Evolutionary conservation across 495 filamentous ascomycete species (phyloP).

Genomic region (Aspergillus campestris): DNA sequence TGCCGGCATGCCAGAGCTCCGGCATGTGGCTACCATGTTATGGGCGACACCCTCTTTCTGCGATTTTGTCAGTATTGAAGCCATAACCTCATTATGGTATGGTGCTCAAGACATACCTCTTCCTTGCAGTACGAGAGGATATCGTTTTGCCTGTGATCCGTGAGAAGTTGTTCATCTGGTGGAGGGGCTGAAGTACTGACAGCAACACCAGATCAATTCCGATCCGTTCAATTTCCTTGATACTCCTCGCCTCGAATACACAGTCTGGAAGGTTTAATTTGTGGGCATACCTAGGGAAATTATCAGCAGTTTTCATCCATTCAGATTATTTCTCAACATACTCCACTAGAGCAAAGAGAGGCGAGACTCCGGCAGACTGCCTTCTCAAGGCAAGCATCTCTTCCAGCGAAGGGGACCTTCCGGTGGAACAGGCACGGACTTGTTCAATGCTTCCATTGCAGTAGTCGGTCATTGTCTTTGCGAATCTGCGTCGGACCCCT

Average conservation of each 20-base stretch:
- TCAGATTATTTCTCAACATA: conserved; percentile 2
- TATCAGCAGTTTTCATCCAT: not conserved
- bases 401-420: conserved; percentile 9
- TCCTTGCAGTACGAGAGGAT: conserved; percentile 24
- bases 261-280: conserved; percentile 18
- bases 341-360: conserved; percentile 25
- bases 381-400: conserved; percentile 17
- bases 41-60: conserved; percentile 22
- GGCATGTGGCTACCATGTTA: conserved; percentile 25
- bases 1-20: conserved; percentile 15
- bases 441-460: conserved; percentile 19
- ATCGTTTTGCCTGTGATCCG: conserved; percentile 20
- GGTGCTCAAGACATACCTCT: conserved; percentile 7
- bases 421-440: conserved; percentile 10
- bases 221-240: conserved; percentile 23
- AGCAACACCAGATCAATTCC: conserved; percentile 22
- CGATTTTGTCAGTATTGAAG: not conserved
- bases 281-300: conserved; percentile 17
- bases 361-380: conserved; percentile 19
- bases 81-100: not conserved
- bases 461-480: conserved; percentile 17
- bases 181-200: conserved; percentile 5
- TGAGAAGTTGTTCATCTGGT: not conserved
- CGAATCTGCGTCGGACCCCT: conserved; percentile 20
- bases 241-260: conserved; percentile 18